Conservation (phyloP, 1,284 basidiomycete genomes). For the Tilletia setariae region DNA sequence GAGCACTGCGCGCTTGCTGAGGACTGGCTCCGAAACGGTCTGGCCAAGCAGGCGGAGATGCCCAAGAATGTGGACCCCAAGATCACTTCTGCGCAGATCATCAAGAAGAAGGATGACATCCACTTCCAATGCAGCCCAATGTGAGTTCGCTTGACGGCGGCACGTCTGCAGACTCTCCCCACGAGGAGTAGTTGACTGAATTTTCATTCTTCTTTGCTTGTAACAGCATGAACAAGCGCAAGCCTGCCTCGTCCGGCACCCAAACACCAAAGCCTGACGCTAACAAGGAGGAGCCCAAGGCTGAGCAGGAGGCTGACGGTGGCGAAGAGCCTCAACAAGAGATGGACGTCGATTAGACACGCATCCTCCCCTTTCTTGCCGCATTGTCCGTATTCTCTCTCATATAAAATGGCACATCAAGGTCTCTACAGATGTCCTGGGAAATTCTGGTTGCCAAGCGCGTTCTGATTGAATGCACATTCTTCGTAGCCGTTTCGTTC, state of each 20-base stretch:
- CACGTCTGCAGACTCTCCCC: too few relatives aligned
- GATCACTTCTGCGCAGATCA: slow-evolving; percentile 46
- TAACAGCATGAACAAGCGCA: slow-evolving; percentile 42
- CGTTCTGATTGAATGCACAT: too few relatives aligned
- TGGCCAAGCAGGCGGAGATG: slow-evolving; percentile 52
- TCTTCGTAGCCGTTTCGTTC: too few relatives aligned
- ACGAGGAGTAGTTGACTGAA: too few relatives aligned
- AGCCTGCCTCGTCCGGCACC: slow-evolving; percentile 37
- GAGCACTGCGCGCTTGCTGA: slow-evolving; percentile 50
- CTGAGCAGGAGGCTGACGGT: slow-evolving; percentile 28
- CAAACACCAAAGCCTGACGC: slow-evolving; percentile 31
- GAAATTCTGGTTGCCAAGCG: too few relatives aligned
- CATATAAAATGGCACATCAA: too few relatives aligned
- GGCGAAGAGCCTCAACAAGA: slow-evolving; percentile 31
- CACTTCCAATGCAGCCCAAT: slow-evolving; percentile 48
- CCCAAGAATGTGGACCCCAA: slow-evolving; percentile 53
- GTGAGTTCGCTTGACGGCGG: slow-evolving; percentile 24
- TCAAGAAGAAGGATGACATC: slow-evolving; percentile 52
- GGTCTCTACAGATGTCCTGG: too few relatives aligned
- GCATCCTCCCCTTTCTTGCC: slow-evolving; percentile 8
- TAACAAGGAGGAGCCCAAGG: slow-evolving; percentile 23
- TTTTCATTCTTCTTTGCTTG: not conserved
- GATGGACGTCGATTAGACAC: slow-evolving; percentile 51
- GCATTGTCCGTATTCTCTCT: too few relatives aligned
- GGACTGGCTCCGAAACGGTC: slow-evolving; percentile 51